These are phyloP conservation scores for Clavaria fumosa DNA, from an alignment of 768 basidiomycete genomes.

Conservation along the genomic window DNA sequence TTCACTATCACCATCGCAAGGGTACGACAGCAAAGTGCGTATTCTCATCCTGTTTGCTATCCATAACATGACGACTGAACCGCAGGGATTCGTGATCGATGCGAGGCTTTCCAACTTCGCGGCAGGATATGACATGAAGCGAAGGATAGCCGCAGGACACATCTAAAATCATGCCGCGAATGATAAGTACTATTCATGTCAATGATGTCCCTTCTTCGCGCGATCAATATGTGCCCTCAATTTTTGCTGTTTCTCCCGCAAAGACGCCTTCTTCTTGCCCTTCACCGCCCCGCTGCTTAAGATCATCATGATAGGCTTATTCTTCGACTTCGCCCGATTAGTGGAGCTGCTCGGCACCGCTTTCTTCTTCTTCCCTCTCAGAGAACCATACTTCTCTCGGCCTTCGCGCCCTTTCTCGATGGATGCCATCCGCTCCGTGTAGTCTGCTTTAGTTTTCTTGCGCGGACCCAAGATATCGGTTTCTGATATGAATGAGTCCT, in stretches of 20 bases:
- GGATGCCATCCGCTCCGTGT: constrained; percentile 84
- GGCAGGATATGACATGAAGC: constrained; percentile 46
- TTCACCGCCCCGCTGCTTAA: constrained; percentile 60
- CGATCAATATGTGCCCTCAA: constrained; percentile 61
- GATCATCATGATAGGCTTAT: constrained; percentile 95
- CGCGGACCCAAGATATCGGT: constrained; percentile 85
- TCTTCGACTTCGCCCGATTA: constrained; percentile 82
- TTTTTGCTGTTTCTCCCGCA: constrained; percentile 71
- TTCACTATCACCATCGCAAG: no score
- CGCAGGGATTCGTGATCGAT: constrained; percentile 54
- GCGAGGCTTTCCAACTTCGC: constrained; percentile 68
- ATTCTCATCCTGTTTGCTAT: not conserved
- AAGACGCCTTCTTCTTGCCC: constrained; percentile 69
- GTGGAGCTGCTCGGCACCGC: constrained; percentile 72
- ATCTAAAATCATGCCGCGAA: not conserved
- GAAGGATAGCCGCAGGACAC: constrained; percentile 19
- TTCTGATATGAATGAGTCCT: constrained; percentile 67
- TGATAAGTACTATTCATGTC: not conserved
- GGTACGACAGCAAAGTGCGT: constrained; percentile 41
- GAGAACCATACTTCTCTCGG: constrained; percentile 80
- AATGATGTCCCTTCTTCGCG: constrained; percentile 33
- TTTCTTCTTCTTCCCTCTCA: constrained; percentile 87
- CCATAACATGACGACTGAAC: no score
- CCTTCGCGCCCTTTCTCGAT: constrained; percentile 91
- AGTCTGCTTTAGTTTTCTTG: constrained; percentile 86